phyloP scores from a whole-genome alignment of 352 stramenopile species.

The Globisporangium lucens region DNA sequence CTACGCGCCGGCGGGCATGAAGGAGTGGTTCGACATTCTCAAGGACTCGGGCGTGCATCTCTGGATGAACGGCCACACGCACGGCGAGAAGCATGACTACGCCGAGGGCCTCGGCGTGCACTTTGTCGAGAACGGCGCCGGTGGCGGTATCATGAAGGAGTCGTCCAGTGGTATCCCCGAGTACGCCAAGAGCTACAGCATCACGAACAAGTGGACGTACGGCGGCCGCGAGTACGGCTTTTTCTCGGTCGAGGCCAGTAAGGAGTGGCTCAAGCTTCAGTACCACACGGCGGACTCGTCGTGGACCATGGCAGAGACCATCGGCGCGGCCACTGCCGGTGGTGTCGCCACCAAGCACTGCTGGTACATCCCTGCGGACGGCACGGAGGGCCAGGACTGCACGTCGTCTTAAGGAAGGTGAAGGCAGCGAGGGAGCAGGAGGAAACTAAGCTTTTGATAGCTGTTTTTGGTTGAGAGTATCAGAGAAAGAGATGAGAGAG shows the following conservation, averaged over 20 bases:
- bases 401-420: background rate
- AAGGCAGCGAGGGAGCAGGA: background rate
- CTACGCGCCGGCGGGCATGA: conserved; percentile 35
- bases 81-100: conserved; percentile 79
- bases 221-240: conserved; percentile 64
- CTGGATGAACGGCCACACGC: conserved; percentile 73
- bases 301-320: conserved; percentile 50
- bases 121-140: conserved; percentile 76
- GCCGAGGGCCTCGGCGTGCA: conserved; percentile 47
- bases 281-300: conserved; percentile 57
- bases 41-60: conserved; percentile 51
- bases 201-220: conserved; percentile 62
- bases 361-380: conserved; percentile 58
- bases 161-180: conserved; percentile 61
- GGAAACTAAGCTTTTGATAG: background rate
- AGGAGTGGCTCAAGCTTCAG: conserved; percentile 63
- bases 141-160: conserved; percentile 68
- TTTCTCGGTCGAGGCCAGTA: conserved; percentile 54
- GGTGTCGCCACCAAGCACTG: conserved; percentile 61
- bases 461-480: conserved; percentile 1
- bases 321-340: conserved; percentile 36
- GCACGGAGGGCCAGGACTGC: conserved; percentile 25
- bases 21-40: conserved; percentile 46
- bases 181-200: conserved; percentile 28
- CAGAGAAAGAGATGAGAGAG: background rate